phyloP scores from a whole-genome alignment of 371 early-diverging fungal genomes.

The Apophysomyces ossiformis region DNA sequence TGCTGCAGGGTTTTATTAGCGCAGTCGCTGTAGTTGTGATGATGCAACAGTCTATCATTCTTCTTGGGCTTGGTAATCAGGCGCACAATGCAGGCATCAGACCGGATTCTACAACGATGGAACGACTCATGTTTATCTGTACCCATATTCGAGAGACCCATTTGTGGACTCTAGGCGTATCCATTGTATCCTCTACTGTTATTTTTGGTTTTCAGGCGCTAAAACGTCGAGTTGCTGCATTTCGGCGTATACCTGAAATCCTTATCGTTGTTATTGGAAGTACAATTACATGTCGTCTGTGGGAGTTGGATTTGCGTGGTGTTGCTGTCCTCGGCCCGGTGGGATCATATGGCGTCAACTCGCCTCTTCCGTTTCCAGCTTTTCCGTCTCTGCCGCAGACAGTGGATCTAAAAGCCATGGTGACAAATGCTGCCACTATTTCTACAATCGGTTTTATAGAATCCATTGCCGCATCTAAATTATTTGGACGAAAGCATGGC shows the following conservation, averaged over 20 bases:
- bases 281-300: slow-evolving; percentile 58
- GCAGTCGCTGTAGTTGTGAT: slow-evolving; percentile 89
- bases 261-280: slow-evolving; percentile 75
- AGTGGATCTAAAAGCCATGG: slow-evolving; percentile 52
- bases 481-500: slow-evolving; percentile 82
- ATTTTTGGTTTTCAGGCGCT: slow-evolving; percentile 54
- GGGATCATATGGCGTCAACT: slow-evolving; percentile 34
- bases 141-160: slow-evolving; percentile 23
- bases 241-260: slow-evolving; percentile 81
- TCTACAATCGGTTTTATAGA: slow-evolving; percentile 92
- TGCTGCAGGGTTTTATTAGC: slow-evolving; percentile 88
- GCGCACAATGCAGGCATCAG: slow-evolving; percentile 45
- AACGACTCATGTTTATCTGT: slow-evolving; percentile 67
- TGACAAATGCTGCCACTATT: slow-evolving; percentile 68
- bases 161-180: slow-evolving; percentile 50
- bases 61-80: slow-evolving; percentile 66
- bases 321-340: slow-evolving; percentile 73
- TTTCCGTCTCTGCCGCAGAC: slow-evolving; percentile 55
- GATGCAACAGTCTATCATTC: slow-evolving; percentile 75
- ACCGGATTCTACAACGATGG: slow-evolving; percentile 68
- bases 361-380: slow-evolving; percentile 56
- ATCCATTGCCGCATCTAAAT: slow-evolving; percentile 83
- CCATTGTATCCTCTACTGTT: slow-evolving; percentile 63
- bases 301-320: slow-evolving; percentile 64
- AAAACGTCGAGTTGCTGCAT: slow-evolving; percentile 47